These are phyloP conservation scores for Fusarium aywerte DNA, from an alignment of 2,329 filamentous ascomycete species.

Conservation along the genomic window DNA sequence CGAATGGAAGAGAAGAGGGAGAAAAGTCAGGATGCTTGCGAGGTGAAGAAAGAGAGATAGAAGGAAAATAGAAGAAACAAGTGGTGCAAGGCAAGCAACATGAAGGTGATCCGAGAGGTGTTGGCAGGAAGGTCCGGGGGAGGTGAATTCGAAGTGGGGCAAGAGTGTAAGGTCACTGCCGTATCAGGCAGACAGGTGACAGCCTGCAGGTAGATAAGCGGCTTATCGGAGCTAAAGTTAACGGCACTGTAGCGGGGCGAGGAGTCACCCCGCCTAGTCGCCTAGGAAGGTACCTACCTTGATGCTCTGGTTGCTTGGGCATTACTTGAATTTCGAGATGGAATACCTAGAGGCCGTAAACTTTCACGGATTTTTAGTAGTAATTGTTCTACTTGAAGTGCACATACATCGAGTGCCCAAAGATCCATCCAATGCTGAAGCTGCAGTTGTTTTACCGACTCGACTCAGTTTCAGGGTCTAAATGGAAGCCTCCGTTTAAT, in stretches of 20 bases:
- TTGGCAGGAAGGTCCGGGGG: constrained; percentile 33
- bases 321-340: too few species aligned
- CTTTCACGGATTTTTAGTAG: too few species aligned
- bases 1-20: neutral
- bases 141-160: constrained; percentile 49
- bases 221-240: constrained; percentile 41
- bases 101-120: constrained; percentile 34
- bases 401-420: too few species aligned
- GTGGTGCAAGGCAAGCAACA: constrained; percentile 19
- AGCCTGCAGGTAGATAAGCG: constrained; percentile 46
- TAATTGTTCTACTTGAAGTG: too few species aligned
- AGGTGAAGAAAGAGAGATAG: neutral
- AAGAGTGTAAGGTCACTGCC: constrained; percentile 43
- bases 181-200: constrained; percentile 48
- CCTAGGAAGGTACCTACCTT: too few species aligned
- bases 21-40: neutral
- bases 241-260: constrained; percentile 26
- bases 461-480: constrained; percentile 21
- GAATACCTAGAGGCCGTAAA: neutral
- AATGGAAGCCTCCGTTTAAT: neutral
- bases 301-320: neutral
- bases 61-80: constrained; percentile 20
- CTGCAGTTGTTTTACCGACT: neutral
- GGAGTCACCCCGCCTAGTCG: neutral
- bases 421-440: neutral